Conservation (phyloP, 1,284 basidiomycete species). For the Apiotrichum laibachii region DNA sequence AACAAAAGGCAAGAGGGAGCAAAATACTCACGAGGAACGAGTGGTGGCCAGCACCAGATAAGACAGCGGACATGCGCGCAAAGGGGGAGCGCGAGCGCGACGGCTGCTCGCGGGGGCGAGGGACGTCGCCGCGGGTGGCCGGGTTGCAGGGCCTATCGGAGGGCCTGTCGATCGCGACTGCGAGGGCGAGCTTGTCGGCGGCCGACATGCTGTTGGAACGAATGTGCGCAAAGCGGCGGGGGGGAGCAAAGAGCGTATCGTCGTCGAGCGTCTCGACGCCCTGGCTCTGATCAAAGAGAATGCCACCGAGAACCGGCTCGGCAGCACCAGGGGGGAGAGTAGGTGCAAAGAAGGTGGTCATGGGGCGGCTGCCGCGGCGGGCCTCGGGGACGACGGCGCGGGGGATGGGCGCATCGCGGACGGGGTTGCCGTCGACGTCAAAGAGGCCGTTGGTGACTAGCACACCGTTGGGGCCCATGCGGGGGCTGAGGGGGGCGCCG, state of each 20-base stretch:
- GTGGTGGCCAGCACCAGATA: slow-evolving; percentile 4
- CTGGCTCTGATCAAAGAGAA: slow-evolving; percentile 5
- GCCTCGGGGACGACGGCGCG: background rate
- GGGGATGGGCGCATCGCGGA: background rate
- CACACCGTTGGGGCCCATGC: slow-evolving; percentile 1
- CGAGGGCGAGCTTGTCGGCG: background rate
- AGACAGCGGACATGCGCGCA: background rate
- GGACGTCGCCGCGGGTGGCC: background rate
- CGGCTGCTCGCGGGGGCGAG: background rate
- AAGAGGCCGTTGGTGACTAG: background rate
- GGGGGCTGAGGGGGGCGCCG: background rate
- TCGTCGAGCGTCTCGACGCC: background rate
- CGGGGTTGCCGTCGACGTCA: background rate
- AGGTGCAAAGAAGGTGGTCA: background rate
- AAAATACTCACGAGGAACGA: background rate
- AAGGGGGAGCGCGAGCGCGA: background rate
- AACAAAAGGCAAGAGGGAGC: background rate
- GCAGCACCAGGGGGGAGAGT: slow-evolving; percentile 20
- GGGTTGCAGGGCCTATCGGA: background rate
- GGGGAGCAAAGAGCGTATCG: background rate
- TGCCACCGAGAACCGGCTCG: slow-evolving; percentile 8
- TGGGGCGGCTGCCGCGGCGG: slow-evolving; percentile 3
- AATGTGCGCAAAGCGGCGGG: background rate
- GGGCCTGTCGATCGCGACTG: background rate
- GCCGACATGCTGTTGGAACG: slow-evolving; percentile 3